Evolutionary conservation across 2,329 filamentous ascomycete species (phyloP).

Genomic region (Colletotrichum nymphaeae): DNA sequence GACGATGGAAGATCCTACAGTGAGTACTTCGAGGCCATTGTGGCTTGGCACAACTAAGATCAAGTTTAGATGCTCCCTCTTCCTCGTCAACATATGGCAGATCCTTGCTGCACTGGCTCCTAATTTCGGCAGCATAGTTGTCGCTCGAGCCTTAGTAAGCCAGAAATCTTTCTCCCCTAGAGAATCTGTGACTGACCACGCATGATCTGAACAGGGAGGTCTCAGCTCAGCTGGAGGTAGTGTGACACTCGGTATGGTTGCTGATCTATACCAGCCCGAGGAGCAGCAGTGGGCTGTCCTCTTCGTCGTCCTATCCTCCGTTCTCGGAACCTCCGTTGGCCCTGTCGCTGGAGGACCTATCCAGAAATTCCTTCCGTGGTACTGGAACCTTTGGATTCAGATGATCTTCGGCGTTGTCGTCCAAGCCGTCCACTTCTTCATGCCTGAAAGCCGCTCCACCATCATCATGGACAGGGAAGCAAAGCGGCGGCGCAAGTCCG

Average conservation of each 20-base stretch:
- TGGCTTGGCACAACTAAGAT: neutral
- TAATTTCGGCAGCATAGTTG: constrained; percentile 54
- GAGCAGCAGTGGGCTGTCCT: constrained; percentile 70
- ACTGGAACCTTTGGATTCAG: constrained; percentile 73
- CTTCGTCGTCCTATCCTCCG: constrained; percentile 68
- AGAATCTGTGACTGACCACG: neutral
- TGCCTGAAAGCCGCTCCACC: constrained; percentile 69
- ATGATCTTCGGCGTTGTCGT: constrained; percentile 66
- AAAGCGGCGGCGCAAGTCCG: constrained; percentile 61
- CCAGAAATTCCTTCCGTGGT: constrained; percentile 59
- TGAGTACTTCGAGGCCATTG: constrained; percentile 40
- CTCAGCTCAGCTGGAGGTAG: constrained; percentile 73
- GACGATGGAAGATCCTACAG: constrained; percentile 63
- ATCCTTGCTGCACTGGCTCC: constrained; percentile 55
- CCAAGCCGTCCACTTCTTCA: constrained; percentile 60
- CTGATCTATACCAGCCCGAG: constrained; percentile 70
- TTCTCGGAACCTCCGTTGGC: constrained; percentile 65
- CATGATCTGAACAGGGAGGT: constrained; percentile 54
- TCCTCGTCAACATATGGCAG: constrained; percentile 66
- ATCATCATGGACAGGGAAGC: constrained; percentile 69
- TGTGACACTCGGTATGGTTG: constrained; percentile 73
- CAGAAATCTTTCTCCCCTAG: too few relatives aligned
- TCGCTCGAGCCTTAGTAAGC: constrained; percentile 49
- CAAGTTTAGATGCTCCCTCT: constrained; percentile 42
- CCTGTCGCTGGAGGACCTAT: constrained; percentile 66